phyloP scores from a whole-genome alignment of 2,329 filamentous ascomycete species.

The Annulohypoxylon truncatum region DNA sequence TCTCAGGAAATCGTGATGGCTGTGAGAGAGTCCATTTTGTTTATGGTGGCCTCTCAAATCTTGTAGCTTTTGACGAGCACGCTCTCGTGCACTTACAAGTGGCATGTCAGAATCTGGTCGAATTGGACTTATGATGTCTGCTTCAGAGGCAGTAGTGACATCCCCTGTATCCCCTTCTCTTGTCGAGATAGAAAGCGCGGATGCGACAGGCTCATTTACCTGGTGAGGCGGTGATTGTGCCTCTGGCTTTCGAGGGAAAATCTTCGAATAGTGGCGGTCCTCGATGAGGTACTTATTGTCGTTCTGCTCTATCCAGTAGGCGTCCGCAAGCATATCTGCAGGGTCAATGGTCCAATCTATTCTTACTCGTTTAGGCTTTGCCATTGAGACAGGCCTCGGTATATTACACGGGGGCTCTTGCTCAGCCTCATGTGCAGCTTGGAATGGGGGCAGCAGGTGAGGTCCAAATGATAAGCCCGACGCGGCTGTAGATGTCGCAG shows the following conservation, averaged over 20 bases:
- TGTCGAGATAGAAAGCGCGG: constrained; percentile 13
- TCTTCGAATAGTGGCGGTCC: constrained; percentile 78
- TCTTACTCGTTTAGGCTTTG: constrained; percentile 76
- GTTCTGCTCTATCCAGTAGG: constrained; percentile 88
- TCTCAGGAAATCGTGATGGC: constrained; percentile 64
- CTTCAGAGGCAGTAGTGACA: constrained; percentile 24
- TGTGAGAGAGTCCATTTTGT: constrained; percentile 61
- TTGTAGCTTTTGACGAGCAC: constrained; percentile 70
- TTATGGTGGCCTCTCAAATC: constrained; percentile 67
- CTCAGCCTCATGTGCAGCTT: constrained; percentile 58
- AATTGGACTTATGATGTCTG: constrained; percentile 27
- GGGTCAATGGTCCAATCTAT: constrained; percentile 88
- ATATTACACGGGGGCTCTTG: constrained; percentile 55
- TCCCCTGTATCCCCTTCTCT: constrained; percentile 34
- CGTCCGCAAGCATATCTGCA: constrained; percentile 87
- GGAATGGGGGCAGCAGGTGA: constrained; percentile 59
- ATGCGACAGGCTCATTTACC: constrained; percentile 33
- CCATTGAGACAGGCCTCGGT: constrained; percentile 56
- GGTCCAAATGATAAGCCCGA: constrained; percentile 50
- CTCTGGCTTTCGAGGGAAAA: constrained; percentile 65
- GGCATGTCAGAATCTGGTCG: constrained; percentile 56
- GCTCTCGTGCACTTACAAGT: constrained; percentile 66
- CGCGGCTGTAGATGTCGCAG: constrained; percentile 63
- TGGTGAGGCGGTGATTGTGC: constrained; percentile 30
- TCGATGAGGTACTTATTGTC: constrained; percentile 85